phyloP scores from a whole-genome alignment of 106 monocot genomes.

The Dioscorea alata region DNA sequence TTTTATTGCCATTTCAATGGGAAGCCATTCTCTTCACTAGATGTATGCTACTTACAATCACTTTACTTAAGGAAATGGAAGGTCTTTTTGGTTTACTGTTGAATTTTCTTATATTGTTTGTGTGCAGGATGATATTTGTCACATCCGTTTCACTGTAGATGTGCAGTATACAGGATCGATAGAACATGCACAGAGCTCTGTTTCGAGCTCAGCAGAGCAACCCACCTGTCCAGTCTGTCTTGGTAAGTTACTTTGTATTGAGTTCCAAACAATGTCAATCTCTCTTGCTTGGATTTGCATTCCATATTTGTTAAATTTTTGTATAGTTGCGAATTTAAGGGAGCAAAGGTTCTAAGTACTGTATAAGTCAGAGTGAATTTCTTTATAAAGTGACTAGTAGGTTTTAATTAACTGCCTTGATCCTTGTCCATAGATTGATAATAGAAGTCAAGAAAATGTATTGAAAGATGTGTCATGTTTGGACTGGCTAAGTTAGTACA shows the following conservation, averaged over 20 bases:
- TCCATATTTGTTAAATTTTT: too few species aligned
- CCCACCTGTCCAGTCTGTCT: constrained; percentile 91
- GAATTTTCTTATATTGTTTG: background rate
- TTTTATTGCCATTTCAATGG: constrained; percentile 84
- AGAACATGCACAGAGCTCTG: constrained; percentile 59
- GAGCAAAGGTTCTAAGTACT: too few species aligned
- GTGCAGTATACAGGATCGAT: constrained; percentile 82
- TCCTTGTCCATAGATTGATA: too few species aligned
- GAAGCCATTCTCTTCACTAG: constrained; percentile 78
- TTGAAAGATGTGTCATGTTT: too few species aligned
- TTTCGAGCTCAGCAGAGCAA: constrained; percentile 56
- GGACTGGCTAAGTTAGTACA: too few species aligned
- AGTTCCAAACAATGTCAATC: too few species aligned
- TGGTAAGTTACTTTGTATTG: constrained; percentile 39
- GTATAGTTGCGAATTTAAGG: too few species aligned
- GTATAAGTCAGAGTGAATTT: too few species aligned
- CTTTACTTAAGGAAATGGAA: background rate
- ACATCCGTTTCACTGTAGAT: constrained; percentile 54
- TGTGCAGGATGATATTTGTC: constrained; percentile 67
- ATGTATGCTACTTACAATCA: constrained; percentile 34
- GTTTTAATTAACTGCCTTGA: too few species aligned
- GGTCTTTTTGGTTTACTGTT: background rate
- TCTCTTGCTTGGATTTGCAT: too few species aligned
- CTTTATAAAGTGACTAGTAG: too few species aligned
- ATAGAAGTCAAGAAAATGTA: too few species aligned